Conservation (phyloP, 345 rosid species). For the Pistacia integerrima region DNA sequence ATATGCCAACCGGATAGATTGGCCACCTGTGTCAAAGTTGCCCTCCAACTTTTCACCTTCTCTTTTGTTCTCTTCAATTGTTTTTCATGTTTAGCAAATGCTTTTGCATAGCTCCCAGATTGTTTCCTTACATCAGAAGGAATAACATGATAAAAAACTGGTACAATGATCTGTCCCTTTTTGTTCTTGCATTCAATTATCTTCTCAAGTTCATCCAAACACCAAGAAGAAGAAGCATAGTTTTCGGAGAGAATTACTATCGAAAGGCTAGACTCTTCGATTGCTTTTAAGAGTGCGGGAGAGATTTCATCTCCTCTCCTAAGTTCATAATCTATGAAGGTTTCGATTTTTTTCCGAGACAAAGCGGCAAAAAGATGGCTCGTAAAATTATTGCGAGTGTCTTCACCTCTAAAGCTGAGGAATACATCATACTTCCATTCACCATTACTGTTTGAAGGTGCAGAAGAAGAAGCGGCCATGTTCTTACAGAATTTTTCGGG, state of each 20-base stretch:
- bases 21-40: background rate
- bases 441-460: too few species aligned
- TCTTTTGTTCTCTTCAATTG: background rate
- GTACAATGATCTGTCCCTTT: background rate
- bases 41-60: background rate
- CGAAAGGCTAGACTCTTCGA: background rate
- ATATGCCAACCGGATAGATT: constrained; percentile 2
- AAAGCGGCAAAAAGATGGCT: background rate
- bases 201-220: constrained; percentile 7
- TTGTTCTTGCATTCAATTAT: background rate
- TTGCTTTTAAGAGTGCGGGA: background rate
- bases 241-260: background rate
- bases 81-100: background rate
- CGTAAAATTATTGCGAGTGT: constrained; percentile 2
- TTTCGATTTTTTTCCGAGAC: constrained; percentile 5
- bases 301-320: constrained; percentile 14
- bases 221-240: background rate
- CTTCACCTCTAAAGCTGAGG: constrained; percentile 17
- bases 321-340: constrained; percentile 9
- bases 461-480: too few species aligned
- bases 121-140: constrained; percentile 3
- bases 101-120: constrained; percentile 1
- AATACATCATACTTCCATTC: background rate
- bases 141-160: constrained; percentile 4
- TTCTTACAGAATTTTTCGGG: too few species aligned